Conservation (phyloP, 495 filamentous ascomycete species). For the Lichenothelia convexa region DNA sequence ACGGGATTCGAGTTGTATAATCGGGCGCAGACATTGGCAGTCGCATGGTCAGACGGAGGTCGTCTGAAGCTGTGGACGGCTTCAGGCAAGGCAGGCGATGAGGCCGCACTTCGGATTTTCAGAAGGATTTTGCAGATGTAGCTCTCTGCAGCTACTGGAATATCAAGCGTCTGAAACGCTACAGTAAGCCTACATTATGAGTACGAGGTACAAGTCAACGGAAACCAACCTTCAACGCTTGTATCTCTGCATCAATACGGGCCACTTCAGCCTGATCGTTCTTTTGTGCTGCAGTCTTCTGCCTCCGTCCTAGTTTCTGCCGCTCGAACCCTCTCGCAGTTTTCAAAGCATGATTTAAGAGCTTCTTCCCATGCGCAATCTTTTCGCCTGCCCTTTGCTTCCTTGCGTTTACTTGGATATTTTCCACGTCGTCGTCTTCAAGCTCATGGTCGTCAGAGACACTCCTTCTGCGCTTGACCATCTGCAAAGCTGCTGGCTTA, state of each 20-base stretch:
- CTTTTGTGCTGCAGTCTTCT: slow-evolving; percentile 44
- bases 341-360: slow-evolving; percentile 26
- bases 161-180: slow-evolving; percentile 33
- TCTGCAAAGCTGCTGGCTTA: no score
- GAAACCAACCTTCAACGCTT: slow-evolving; percentile 52
- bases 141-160: slow-evolving; percentile 40
- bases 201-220: no score
- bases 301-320: slow-evolving; percentile 64
- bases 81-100: slow-evolving; percentile 27
- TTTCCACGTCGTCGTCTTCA: neutral
- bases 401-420: neutral
- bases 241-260: slow-evolving; percentile 53
- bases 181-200: neutral
- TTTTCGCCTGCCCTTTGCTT: neutral
- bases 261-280: slow-evolving; percentile 20
- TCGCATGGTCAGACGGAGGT: slow-evolving; percentile 27
- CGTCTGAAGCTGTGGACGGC: slow-evolving; percentile 16
- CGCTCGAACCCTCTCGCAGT: slow-evolving; percentile 71
- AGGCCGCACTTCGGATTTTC: slow-evolving; percentile 50
- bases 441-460: slow-evolving; percentile 2
- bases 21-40: slow-evolving; percentile 60
- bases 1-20: slow-evolving; percentile 63
- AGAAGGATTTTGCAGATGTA: slow-evolving; percentile 61
- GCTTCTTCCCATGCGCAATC: slow-evolving; percentile 1
- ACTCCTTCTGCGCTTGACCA: no score